Conservation (phyloP, 805 yeast species). For the Yamadazyma endophytica region DNA sequence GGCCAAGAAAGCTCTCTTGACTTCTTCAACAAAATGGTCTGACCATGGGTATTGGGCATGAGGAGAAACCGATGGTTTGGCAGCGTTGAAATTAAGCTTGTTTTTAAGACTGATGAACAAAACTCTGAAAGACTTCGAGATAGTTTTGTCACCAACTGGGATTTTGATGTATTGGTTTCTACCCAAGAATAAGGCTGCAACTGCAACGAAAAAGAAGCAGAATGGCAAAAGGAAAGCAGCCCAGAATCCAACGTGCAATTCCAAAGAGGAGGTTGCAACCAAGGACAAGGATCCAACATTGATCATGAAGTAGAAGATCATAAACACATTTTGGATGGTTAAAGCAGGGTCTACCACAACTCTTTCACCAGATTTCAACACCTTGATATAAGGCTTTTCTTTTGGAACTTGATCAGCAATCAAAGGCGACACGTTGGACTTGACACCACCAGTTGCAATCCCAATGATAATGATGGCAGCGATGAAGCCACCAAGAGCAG, state of each 20-base stretch:
- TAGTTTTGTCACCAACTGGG: slow-evolving; percentile 59
- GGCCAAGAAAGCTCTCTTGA: slow-evolving; percentile 58
- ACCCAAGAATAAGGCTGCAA: slow-evolving; percentile 50
- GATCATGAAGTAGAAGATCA: slow-evolving; percentile 72
- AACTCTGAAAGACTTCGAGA: slow-evolving; percentile 48
- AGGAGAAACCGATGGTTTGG: slow-evolving; percentile 55
- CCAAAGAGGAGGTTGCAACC: slow-evolving; percentile 73
- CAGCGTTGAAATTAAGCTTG: slow-evolving; percentile 47
- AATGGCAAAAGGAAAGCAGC: slow-evolving; percentile 73
- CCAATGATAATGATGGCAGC: slow-evolving; percentile 60
- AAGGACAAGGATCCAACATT: slow-evolving; percentile 73
- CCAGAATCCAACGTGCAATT: slow-evolving; percentile 62
- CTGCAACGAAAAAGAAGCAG: slow-evolving; percentile 50
- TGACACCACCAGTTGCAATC: slow-evolving; percentile 77
- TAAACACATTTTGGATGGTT: slow-evolving; percentile 69
- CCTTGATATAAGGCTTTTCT: slow-evolving; percentile 33
- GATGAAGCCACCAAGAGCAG: slow-evolving; percentile 62
- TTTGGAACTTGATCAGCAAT: slow-evolving; percentile 60
- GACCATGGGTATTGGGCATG: slow-evolving; percentile 52
- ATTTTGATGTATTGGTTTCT: slow-evolving; percentile 51
- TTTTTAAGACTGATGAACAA: slow-evolving; percentile 42
- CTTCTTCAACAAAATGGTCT: slow-evolving; percentile 72
- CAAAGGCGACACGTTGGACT: slow-evolving; percentile 69
- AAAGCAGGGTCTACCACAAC: slow-evolving; percentile 57
- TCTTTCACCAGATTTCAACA: slow-evolving; percentile 36